phyloP scores from a whole-genome alignment of 1,139 yeast species.

The Hansenula lynferdii region DNA sequence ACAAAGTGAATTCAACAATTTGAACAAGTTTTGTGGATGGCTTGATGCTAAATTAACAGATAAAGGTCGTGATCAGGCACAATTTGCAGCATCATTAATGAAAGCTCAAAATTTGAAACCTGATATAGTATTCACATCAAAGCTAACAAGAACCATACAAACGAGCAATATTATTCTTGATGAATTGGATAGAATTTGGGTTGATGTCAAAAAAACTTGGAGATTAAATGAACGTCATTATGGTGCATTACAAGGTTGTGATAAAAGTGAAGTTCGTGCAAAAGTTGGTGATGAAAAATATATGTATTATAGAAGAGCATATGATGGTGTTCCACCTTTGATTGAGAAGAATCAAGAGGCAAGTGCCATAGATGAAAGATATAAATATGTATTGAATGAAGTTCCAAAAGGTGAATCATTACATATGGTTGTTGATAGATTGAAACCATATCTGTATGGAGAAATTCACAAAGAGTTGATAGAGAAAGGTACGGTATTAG shows the following conservation, averaged over 20 bases:
- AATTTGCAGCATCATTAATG: conserved; percentile 51
- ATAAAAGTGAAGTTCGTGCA: conserved; percentile 47
- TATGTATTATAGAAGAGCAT: conserved; percentile 65
- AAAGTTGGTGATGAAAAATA: conserved; percentile 56
- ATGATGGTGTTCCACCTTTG: conserved; percentile 64
- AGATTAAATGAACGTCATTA: conserved; percentile 76
- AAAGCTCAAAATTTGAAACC: conserved; percentile 37
- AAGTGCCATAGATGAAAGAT: conserved; percentile 40
- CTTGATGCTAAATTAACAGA: conserved; percentile 63
- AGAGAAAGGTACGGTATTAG: conserved; percentile 42
- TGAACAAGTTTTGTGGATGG: conserved; percentile 78
- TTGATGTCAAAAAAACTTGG: conserved; percentile 87
- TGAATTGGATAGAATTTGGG: conserved; percentile 77
- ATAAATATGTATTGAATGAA: conserved; percentile 28
- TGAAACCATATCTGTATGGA: conserved; percentile 48
- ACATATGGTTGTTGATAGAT: conserved; percentile 56
- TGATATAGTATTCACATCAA: conserved; percentile 57
- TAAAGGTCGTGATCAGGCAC: conserved; percentile 61
- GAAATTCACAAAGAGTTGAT: conserved; percentile 36
- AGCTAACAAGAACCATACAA: conserved; percentile 59
- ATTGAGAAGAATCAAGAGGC: conserved; percentile 27
- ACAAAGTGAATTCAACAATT: conserved; percentile 68
- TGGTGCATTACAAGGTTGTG: conserved; percentile 70
- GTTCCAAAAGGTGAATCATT: conserved; percentile 70
- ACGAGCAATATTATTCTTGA: conserved; percentile 59